phyloP scores from a whole-genome alignment of 345 rosid species.

The Boechera retrofracta region DNA sequence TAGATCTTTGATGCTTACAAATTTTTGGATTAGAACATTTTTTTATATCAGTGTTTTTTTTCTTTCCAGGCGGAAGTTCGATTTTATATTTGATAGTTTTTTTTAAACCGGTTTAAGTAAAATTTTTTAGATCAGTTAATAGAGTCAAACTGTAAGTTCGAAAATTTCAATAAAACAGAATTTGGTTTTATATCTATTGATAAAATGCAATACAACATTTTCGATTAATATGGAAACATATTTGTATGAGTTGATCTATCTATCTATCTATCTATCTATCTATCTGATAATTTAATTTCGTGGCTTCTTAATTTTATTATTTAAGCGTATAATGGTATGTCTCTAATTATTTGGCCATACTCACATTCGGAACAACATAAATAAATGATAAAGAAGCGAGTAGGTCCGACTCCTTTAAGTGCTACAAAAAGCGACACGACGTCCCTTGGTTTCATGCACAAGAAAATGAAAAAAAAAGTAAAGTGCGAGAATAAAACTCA shows the following conservation, averaged over 20 bases:
- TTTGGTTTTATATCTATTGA: background rate
- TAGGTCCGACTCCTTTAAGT: conserved; percentile 21
- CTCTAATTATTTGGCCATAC: conserved; percentile 7
- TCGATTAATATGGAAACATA: background rate
- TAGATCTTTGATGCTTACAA: no score
- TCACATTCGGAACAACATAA: conserved; percentile 12
- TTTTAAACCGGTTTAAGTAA: background rate
- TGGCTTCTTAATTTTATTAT: background rate
- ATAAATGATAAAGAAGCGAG: background rate
- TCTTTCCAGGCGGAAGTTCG: no score
- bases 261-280: background rate
- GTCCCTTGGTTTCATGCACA: conserved; percentile 44
- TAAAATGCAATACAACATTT: background rate
- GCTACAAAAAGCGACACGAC: conserved; percentile 37
- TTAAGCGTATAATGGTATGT: background rate
- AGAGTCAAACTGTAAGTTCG: background rate
- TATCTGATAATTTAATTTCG: background rate
- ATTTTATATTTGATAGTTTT: background rate
- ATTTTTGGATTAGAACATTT: no score
- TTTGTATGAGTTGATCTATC: background rate
- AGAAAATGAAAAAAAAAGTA: background rate
- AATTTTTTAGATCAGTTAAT: background rate
- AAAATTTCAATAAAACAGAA: background rate
- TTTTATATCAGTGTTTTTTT: no score
- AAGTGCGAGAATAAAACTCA: background rate